Conservation (phyloP, 2,329 filamentous ascomycete species). For the Nannizziopsis barbatae region DNA sequence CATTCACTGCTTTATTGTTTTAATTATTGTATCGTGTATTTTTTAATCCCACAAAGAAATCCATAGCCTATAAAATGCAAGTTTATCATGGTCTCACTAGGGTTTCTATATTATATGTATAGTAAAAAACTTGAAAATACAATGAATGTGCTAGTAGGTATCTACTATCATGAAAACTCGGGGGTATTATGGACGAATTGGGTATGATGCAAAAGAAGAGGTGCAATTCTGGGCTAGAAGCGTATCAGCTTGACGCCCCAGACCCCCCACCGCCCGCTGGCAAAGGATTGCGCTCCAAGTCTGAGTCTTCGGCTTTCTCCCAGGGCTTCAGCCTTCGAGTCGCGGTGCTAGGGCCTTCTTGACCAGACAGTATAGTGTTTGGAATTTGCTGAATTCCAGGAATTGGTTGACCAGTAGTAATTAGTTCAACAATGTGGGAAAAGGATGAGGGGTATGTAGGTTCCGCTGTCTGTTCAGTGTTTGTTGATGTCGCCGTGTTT, state of each 20-base stretch:
- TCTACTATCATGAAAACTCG: too few relatives aligned
- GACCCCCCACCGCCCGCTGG: background rate
- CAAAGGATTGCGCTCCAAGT: background rate
- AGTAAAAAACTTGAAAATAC: too few relatives aligned
- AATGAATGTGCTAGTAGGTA: too few relatives aligned
- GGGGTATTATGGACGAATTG: too few relatives aligned
- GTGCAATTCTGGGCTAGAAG: too few relatives aligned
- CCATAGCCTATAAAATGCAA: too few relatives aligned
- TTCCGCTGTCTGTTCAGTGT: conserved; percentile 17
- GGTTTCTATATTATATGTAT: too few relatives aligned
- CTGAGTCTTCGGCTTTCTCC: conserved; percentile 50
- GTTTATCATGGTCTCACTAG: too few relatives aligned
- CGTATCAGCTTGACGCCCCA: background rate
- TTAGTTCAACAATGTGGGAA: conserved; percentile 72
- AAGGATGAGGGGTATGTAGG: conserved; percentile 74
- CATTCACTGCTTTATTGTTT: too few relatives aligned
- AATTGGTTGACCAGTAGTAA: conserved; percentile 69
- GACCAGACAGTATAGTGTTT: conserved; percentile 60
- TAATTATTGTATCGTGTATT: too few relatives aligned
- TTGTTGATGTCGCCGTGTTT: background rate
- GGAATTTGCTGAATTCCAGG: conserved; percentile 83
- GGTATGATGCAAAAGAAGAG: too few relatives aligned
- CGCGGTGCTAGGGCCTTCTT: conserved; percentile 48
- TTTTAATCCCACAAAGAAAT: too few relatives aligned
- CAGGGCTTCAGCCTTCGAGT: conserved; percentile 59